phyloP scores from a whole-genome alignment of 1,284 basidiomycete genomes.

The Austroboletus novae-zelandiae region DNA sequence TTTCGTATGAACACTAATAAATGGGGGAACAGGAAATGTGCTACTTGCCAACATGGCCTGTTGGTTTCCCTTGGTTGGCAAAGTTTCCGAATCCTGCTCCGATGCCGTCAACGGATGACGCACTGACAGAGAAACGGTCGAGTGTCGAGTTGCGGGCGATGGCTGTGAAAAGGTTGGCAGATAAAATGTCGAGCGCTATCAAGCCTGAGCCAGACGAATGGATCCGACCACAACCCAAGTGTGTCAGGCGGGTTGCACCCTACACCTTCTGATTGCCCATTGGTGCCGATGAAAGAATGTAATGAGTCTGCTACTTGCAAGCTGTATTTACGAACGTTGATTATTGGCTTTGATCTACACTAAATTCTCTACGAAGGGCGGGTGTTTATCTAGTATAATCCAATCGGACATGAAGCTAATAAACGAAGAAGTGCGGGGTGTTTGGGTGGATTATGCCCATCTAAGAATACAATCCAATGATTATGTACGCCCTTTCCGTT shows the following conservation, averaged over 20 bases:
- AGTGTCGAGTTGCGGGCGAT: neutral
- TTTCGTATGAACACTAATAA: neutral
- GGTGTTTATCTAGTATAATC: too few relatives aligned
- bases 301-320: too few relatives aligned
- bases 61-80: neutral
- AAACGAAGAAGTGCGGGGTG: too few relatives aligned
- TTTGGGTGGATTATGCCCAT: too few relatives aligned
- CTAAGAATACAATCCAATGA: too few relatives aligned
- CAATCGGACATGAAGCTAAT: too few relatives aligned
- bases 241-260: constrained; percentile 15
- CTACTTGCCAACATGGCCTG: neutral
- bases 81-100: neutral
- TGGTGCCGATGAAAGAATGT: too few relatives aligned
- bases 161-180: neutral
- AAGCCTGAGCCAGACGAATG: constrained; percentile 14
- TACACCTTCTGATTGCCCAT: constrained; percentile 1
- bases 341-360: too few relatives aligned
- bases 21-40: neutral
- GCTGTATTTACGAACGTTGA: too few relatives aligned
- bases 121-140: neutral
- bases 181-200: neutral
- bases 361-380: too few relatives aligned
- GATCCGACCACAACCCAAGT: constrained; percentile 25
- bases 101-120: neutral
- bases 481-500: too few relatives aligned